Evolutionary conservation across 2,329 filamentous ascomycete species (phyloP).

Genomic region (Beauveria medogensis): DNA sequence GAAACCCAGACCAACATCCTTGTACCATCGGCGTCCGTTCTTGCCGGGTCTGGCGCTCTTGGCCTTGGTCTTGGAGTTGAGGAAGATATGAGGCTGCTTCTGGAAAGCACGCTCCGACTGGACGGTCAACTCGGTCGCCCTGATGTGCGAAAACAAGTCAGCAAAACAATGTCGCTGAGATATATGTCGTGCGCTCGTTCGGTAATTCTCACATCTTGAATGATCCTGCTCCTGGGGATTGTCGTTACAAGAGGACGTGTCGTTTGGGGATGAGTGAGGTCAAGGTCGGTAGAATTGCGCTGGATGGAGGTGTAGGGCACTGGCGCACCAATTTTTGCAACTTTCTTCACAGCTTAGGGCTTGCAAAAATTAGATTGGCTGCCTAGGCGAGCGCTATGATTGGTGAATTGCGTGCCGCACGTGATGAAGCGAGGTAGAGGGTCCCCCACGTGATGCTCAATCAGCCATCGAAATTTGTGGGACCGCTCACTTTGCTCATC

Average conservation of each 20-base stretch:
- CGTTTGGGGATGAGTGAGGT: slow-evolving; percentile 28
- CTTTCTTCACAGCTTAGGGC: slow-evolving; percentile 29
- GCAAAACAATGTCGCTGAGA: slow-evolving; percentile 6
- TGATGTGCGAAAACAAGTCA: slow-evolving; percentile 30
- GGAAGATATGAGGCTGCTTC: slow-evolving; percentile 99
- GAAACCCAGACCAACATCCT: slow-evolving; percentile 99
- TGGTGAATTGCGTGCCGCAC: slow-evolving; percentile 16
- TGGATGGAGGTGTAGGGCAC: slow-evolving; percentile 30
- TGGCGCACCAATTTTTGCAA: slow-evolving; percentile 26
- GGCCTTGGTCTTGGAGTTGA: slow-evolving; percentile 88
- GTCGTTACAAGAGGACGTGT: slow-evolving; percentile 32
- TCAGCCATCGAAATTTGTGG: background rate
- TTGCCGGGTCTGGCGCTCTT: slow-evolving; percentile 81
- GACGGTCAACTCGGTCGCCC: slow-evolving; percentile 98
- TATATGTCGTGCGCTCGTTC: slow-evolving; percentile 4
- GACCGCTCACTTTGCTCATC: background rate
- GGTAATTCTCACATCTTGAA: slow-evolving; percentile 34
- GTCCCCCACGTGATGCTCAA: slow-evolving; percentile 7
- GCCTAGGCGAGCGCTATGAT: slow-evolving; percentile 20
- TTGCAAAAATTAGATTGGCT: slow-evolving; percentile 32
- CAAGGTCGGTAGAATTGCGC: slow-evolving; percentile 28
- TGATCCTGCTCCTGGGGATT: slow-evolving; percentile 32
- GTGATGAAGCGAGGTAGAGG: slow-evolving; percentile 20
- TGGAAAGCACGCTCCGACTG: slow-evolving; percentile 99
- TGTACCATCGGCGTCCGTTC: slow-evolving; percentile 91